Conservation (phyloP, 139 green algal species). For the Tetradesmus lagerheimii region DNA sequence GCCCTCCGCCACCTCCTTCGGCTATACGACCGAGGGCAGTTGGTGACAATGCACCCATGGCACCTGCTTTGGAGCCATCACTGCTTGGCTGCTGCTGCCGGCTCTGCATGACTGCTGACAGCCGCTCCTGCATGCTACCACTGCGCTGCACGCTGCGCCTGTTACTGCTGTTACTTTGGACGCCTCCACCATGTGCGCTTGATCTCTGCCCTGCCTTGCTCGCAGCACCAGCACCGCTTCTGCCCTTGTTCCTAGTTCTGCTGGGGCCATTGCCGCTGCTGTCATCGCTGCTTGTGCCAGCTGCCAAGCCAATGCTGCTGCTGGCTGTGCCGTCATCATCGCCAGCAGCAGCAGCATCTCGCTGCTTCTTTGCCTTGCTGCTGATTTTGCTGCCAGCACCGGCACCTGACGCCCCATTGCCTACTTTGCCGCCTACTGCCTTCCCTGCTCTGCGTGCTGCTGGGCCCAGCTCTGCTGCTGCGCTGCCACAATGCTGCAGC, state of each 20-base stretch:
- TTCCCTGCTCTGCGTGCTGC: not conserved
- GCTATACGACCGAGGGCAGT: not conserved
- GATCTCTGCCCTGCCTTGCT: not conserved
- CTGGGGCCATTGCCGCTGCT: not conserved
- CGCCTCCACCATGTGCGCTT: not conserved
- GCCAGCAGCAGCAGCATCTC: not conserved
- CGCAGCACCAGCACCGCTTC: not conserved
- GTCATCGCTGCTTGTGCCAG: not conserved
- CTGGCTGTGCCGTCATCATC: not conserved
- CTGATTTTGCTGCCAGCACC: not conserved
- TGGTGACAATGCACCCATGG: too few species aligned
- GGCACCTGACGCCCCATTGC: not conserved
- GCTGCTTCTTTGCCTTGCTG: not conserved
- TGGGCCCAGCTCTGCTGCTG: not conserved
- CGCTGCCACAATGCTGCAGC: not conserved
- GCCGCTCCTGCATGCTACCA: conserved; percentile 31
- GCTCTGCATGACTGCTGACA: not conserved
- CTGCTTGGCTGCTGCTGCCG: not conserved
- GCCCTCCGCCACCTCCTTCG: not conserved
- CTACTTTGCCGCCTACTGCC: not conserved
- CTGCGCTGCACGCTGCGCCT: not conserved
- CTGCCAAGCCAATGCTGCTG: conserved; percentile 12
- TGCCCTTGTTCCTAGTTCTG: not conserved
- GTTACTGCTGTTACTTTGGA: not conserved
- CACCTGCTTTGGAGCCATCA: not conserved